These are phyloP conservation scores for Acarospora socialis DNA, from an alignment of 2,329 filamentous ascomycete species.

Conservation along the genomic window DNA sequence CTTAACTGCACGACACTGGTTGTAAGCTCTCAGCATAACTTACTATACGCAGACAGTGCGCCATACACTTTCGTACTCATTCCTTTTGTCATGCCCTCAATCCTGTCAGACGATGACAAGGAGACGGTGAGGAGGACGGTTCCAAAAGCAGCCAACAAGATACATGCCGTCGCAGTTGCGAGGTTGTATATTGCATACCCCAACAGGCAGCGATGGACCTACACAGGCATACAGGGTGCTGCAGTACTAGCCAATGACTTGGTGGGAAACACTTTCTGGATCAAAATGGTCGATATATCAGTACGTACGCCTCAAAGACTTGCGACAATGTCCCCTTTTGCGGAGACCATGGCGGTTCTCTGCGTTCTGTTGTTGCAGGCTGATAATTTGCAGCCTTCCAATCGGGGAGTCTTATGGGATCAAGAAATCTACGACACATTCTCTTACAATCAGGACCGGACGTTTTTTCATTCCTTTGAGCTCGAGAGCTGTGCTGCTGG, in stretches of 20 bases:
- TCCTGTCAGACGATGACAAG: conserved; percentile 87
- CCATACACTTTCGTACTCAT: no score
- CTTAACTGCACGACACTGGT: no score
- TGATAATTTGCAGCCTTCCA: conserved; percentile 42
- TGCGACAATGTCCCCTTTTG: neutral
- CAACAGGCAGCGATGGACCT: conserved; percentile 74
- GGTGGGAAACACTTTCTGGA: conserved; percentile 90
- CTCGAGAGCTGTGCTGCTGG: conserved; percentile 82
- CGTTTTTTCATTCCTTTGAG: conserved; percentile 96
- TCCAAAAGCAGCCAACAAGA: conserved; percentile 91
- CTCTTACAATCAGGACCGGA: conserved; percentile 89
- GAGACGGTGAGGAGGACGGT: conserved; percentile 90
- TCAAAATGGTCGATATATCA: conserved; percentile 94
- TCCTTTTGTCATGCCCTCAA: conserved; percentile 47
- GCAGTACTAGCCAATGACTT: conserved; percentile 84
- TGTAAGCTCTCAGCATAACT: no score
- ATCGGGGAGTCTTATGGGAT: conserved; percentile 84
- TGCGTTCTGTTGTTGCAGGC: conserved; percentile 1
- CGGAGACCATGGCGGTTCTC: neutral
- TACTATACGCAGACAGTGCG: no score
- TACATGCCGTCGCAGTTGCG: conserved; percentile 86
- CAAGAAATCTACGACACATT: conserved; percentile 96
- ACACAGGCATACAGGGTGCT: conserved; percentile 85
- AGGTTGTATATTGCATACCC: conserved; percentile 89
- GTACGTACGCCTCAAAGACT: conserved; percentile 37